A percentile compares a stretch with the other conserved stretches of the same genome.
Conservation (phyloP, 108 stramenopile species). For the Nitzschia sp. region DNA sequence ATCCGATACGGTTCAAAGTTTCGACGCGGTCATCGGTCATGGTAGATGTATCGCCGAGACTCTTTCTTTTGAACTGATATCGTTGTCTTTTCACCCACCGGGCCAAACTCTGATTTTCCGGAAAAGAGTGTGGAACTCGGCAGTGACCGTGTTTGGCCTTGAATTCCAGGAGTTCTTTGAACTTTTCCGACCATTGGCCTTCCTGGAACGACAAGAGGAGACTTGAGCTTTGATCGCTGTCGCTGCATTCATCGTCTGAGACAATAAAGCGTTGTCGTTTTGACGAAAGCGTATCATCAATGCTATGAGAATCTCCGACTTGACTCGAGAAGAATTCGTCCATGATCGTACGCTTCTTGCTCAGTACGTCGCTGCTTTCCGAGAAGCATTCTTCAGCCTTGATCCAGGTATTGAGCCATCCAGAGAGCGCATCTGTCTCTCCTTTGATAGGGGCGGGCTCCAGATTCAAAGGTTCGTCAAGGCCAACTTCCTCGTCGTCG, state of each 20-base stretch:
- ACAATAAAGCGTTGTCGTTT: background rate
- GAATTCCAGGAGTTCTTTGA: constrained; percentile 32
- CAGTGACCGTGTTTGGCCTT: constrained; percentile 37
- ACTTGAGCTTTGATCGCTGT: no score
- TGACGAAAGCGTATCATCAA: no score
- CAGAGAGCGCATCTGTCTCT: background rate
- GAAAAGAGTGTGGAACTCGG: constrained; percentile 32
- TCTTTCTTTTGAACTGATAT: constrained; percentile 40
- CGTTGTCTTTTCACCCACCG: constrained; percentile 43
- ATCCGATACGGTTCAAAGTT: constrained; percentile 30
- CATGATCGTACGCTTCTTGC: no score
- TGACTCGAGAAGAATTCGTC: no score
- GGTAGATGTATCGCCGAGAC: constrained; percentile 17
- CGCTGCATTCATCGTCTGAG: background rate
- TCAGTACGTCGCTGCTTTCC: no score
- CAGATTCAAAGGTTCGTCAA: background rate
- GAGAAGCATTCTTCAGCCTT: no score
- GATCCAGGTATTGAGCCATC: no score
- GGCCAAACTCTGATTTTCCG: constrained; percentile 28
- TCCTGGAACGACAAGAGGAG: background rate
- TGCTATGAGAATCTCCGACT: no score
- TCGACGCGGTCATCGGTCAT: constrained; percentile 32
- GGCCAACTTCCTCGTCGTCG: background rate
- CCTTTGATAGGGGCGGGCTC: background rate
- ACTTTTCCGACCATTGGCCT: constrained; percentile 23